Evolutionary conservation across 2,329 filamentous ascomycete genomes (phyloP), one percentile per base, ranked within the genome.

Genomic region (Aspergillus sp.): DNA sequence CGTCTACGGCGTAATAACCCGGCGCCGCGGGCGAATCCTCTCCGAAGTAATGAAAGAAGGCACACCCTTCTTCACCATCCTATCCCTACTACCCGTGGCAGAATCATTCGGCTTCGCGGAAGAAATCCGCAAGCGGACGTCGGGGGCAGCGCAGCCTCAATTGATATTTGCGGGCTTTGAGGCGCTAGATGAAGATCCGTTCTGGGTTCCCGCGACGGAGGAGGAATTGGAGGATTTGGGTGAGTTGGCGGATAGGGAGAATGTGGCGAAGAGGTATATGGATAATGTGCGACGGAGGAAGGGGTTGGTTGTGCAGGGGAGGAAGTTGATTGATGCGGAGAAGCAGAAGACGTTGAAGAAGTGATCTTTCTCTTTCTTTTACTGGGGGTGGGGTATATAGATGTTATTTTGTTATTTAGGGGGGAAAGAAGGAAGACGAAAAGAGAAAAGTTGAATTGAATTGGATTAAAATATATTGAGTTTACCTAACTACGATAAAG

Each of bases 1-100:
- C 30, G 95, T 98, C 36, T 99, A 99, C 82, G 91, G 91, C 67
- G 94, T 98, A n/a, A 88, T 99, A n/a, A 97, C 94, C 32, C 89
- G 94, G 1, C 90, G 95, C 5, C 89, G 93, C 36, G 95, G 95
- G 25, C 89, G 89, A 39, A 96, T 99, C 56, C 86, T 96, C 21
- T 90, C 90, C 8, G 95, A 99, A 78, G 87, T 88, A 19, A 90
- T 99, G 82, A 96, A 96, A 70, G 92, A 96, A 73, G 94, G 95
- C 23, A 96, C 92, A 0, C 93, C 94, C 1, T 98, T 97, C 78
- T 99, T 96, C 82, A 96, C 92, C 4, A 96, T 99, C 73, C 85
- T 90, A 56, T 90, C 93, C 0, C 83, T 93, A 1, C 84, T 99
- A 5, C 95, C 95, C 0, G 95, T 96, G 0, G 94, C 92, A 19